Percentiles rank a stretch among this genome's conserved stretches.
Evolutionary conservation across 768 basidiomycete genomes (phyloP).

Genomic region (Amanita pallidorosea): DNA sequence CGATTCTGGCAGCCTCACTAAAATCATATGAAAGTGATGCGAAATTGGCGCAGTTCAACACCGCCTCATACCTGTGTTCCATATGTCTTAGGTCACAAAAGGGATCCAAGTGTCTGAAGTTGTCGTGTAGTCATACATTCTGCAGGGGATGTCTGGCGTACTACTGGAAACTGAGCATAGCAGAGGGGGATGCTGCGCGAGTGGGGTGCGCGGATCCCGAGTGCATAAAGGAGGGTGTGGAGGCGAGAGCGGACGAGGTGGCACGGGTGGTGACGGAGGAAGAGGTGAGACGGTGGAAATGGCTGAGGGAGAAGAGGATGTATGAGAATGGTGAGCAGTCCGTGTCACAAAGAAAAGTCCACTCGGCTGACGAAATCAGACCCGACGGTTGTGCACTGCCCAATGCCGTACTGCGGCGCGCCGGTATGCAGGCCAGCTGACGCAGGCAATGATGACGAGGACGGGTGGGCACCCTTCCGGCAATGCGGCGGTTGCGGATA

Average conservation of each 20-base stretch:
- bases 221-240: conserved; percentile 58
- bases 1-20: conserved; percentile 37
- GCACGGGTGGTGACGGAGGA: conserved; percentile 56
- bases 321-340: conserved; percentile 53
- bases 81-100: conserved; percentile 70
- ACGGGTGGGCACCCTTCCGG: conserved; percentile 64
- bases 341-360: neutral
- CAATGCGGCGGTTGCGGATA: conserved; percentile 61
- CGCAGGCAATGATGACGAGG: conserved; percentile 35
- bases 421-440: conserved; percentile 51
- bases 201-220: conserved; percentile 76
- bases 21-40: conserved; percentile 35
- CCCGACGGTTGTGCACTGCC: conserved; percentile 74
- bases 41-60: conserved; percentile 44
- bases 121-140: conserved; percentile 72
- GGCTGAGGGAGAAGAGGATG: conserved; percentile 62
- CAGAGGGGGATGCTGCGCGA: conserved; percentile 62
- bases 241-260: conserved; percentile 64
- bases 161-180: conserved; percentile 76
- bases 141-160: conserved; percentile 72
- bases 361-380: conserved; percentile 28
- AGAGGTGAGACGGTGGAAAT: conserved; percentile 63
- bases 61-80: conserved; percentile 57
- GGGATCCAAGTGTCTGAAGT: conserved; percentile 62
- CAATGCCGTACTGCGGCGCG: conserved; percentile 71